These are phyloP conservation scores for Mycena chlorophos DNA, from an alignment of 768 basidiomycete species.

Conservation along the genomic window DNA sequence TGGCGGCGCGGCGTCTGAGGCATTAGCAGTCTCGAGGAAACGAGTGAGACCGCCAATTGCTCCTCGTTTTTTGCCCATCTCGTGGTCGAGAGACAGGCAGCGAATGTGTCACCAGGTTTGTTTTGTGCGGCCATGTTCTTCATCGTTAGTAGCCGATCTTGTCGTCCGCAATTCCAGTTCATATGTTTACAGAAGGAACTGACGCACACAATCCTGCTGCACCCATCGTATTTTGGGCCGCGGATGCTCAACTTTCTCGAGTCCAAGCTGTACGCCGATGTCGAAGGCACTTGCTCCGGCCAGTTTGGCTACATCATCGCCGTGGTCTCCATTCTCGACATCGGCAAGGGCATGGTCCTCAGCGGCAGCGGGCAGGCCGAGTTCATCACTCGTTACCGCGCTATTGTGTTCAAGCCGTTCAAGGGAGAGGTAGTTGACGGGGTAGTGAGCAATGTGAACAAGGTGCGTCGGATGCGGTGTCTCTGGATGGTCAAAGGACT, in stretches of 20 bases:
- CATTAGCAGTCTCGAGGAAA: constrained; percentile 31
- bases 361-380: constrained; percentile 93
- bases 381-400: constrained; percentile 91
- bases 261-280: constrained; percentile 91
- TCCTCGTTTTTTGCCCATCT: constrained; percentile 44
- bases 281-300: constrained; percentile 96
- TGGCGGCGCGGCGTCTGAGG: constrained; percentile 26
- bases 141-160: constrained; percentile 50
- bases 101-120: not conserved
- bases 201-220: constrained; percentile 94
- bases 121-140: constrained; percentile 56
- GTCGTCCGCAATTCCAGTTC: constrained; percentile 8
- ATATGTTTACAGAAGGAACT: constrained; percentile 76
- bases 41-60: constrained; percentile 46
- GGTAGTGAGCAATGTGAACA: constrained; percentile 91
- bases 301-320: constrained; percentile 94
- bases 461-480: constrained; percentile 53
- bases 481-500: not conserved
- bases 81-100: not conserved
- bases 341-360: constrained; percentile 90
- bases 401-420: constrained; percentile 99
- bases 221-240: constrained; percentile 97
- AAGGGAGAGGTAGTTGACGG: constrained; percentile 99
- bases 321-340: constrained; percentile 86
- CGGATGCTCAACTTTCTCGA: constrained; percentile 92